Evolutionary conservation across 257 asterid genomes (phyloP), one percentile per base, ranked within the genome.

Genomic region (Galeopsis tetrahit): DNA sequence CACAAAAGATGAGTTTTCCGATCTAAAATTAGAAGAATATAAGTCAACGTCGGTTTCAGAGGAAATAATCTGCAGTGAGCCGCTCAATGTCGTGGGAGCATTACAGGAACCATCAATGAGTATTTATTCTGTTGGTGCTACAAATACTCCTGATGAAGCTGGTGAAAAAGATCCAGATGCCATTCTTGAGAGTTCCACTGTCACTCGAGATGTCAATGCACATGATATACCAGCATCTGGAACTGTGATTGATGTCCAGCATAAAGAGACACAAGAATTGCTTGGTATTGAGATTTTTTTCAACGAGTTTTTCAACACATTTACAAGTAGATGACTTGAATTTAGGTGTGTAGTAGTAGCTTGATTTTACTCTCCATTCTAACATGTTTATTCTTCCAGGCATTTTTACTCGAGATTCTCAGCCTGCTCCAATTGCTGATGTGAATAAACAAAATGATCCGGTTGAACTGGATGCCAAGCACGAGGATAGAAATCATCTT

Each of bases 361-460:
- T 51, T 60, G 60, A 11, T 28, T 74, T 65, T 65, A 35, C 59
- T 57, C 65, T 62, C 64, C 60, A 46, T 63, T 78, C 28, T 78
- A 70, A 70, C 43, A 55, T 74, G 71, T 74, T 65, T 74, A 71
- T 77, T 69, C 60, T 82, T 80, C 44, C 86, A 46, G 85, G 82
- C 58, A 73, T 78, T 48, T 62, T 70, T 78, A 14, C 48, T 63
- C 59, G 56, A 52, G 82, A 64, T 76, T 84, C 39, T 72, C 80
- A 66, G 51, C 69, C 78, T 75, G 72, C 58, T 55, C 43, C 63
- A 57, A 32, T 55, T 43, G 58, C 68, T 67, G 84, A 75, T 44
- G 70, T 78, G 9, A 79, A 66, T 61, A 73, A 65, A 28, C 85
- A 49, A 66, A 70, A 36, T 58, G 82, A 65, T 71, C 35, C 36